Percentiles rank a stretch among this genome's conserved stretches.
Conservation (phyloP, 257 asterid species). For the Lycium ferocissimum region DNA sequence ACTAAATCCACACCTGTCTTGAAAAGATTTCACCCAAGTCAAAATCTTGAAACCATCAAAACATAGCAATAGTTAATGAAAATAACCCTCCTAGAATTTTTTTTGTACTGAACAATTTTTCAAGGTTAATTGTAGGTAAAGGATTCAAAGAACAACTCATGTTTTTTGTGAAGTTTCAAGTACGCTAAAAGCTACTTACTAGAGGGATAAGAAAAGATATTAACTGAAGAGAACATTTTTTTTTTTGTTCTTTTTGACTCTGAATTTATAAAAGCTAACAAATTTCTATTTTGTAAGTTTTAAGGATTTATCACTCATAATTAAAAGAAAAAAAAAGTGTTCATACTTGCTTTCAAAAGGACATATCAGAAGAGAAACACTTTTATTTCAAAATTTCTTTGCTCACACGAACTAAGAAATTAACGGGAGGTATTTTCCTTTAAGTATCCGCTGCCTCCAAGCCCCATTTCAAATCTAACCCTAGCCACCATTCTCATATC, state of each 20-base stretch:
- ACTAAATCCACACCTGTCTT: slow-evolving; percentile 73
- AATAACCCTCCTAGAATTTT: slow-evolving; percentile 38
- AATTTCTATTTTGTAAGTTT: too few relatives aligned
- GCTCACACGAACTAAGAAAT: background rate
- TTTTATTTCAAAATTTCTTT: background rate
- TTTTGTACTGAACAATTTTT: slow-evolving; percentile 39
- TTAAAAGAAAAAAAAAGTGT: background rate
- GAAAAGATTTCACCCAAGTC: background rate
- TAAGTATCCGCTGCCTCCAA: background rate
- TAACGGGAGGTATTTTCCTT: background rate
- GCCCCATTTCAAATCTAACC: background rate
- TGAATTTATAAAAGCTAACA: too few relatives aligned
- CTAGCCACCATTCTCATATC: background rate
- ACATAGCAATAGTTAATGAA: background rate
- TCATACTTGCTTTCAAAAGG: background rate
- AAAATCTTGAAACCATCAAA: background rate
- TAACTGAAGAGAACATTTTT: background rate
- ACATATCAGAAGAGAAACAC: background rate
- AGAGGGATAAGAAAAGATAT: background rate
- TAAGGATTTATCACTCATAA: background rate
- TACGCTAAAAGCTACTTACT: background rate
- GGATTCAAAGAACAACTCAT: slow-evolving; percentile 62
- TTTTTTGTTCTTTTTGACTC: background rate
- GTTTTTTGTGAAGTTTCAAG: background rate
- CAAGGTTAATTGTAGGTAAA: slow-evolving; percentile 51